A percentile compares a stretch with the other conserved stretches of the same genome.
Conservation (phyloP, 306 rosid species). For the Lathyrus aphaca region DNA sequence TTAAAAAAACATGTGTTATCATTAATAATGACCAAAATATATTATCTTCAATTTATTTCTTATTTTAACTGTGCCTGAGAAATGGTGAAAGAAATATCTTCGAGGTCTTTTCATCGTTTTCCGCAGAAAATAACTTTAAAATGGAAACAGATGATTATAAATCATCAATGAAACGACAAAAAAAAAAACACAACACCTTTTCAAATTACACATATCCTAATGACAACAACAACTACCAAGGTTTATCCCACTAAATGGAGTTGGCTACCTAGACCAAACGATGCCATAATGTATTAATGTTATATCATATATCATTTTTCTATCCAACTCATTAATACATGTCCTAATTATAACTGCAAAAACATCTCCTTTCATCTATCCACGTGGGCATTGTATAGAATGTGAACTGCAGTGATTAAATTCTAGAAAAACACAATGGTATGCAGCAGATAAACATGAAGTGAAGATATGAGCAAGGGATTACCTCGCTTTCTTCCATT, state of each 20-base stretch:
- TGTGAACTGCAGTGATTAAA: conserved; percentile 2
- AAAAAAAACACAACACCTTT: not conserved
- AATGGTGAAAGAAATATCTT: conserved; percentile 3
- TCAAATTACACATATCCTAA: too few relatives aligned
- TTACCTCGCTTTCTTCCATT: conserved; percentile 89
- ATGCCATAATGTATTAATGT: too few relatives aligned
- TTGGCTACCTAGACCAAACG: too few relatives aligned
- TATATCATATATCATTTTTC: not conserved
- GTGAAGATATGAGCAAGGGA: conserved; percentile 3
- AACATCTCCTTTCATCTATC: conserved; percentile 25
- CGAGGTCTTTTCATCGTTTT: not conserved
- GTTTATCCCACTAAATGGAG: too few relatives aligned
- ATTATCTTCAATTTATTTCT: not conserved
- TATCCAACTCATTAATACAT: not conserved
- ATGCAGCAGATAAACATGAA: conserved; percentile 20
- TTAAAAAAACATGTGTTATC: not conserved
- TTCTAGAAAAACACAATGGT: not conserved
- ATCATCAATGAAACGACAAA: not conserved
- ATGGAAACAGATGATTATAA: not conserved
- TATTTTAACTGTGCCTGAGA: not conserved
- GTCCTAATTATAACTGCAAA: conserved; percentile 6
- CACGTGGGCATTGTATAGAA: not conserved
- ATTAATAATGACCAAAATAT: not conserved
- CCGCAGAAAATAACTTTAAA: not conserved
- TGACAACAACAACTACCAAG: too few relatives aligned